Evolutionary conservation across 371 early-diverging fungal species (phyloP).

Genomic region (Syncephalastrum monosporum): DNA sequence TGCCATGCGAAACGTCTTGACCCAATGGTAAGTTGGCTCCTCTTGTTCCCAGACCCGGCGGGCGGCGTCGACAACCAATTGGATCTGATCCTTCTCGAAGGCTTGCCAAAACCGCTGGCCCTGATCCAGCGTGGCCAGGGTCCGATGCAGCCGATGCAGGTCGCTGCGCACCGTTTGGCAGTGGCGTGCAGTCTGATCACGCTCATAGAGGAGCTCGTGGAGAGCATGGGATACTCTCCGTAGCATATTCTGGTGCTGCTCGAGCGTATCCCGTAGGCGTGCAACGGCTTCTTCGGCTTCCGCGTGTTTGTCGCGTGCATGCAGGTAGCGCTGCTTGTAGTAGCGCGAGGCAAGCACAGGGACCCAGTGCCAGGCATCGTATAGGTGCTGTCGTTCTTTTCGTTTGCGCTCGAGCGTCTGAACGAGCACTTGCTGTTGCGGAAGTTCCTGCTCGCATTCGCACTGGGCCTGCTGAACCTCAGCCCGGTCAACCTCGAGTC

Average conservation of each 20-base stretch:
- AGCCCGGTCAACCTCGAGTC: conserved; percentile 15
- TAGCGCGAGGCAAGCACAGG: conserved; percentile 24
- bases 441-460: conserved; percentile 14
- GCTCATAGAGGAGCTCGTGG: not conserved
- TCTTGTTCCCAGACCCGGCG: conserved; percentile 3
- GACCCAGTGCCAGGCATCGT: conserved; percentile 26
- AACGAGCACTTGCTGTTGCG: not conserved
- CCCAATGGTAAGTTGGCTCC: conserved; percentile 10
- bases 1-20: conserved; percentile 27
- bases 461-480: conserved; percentile 16
- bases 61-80: conserved; percentile 24
- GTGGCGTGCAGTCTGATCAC: conserved; percentile 6
- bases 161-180: conserved; percentile 16
- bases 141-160: conserved; percentile 6
- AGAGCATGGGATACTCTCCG: conserved; percentile 15
- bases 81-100: conserved; percentile 29
- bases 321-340: conserved; percentile 33
- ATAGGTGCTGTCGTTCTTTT: conserved; percentile 25
- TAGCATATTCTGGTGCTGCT: conserved; percentile 18
- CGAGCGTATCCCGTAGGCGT: conserved; percentile 27
- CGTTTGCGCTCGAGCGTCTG: conserved; percentile 20
- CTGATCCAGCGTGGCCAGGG: conserved; percentile 11
- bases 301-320: conserved; percentile 34
- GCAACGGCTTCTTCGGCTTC: conserved; percentile 39
- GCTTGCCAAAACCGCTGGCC: conserved; percentile 28